These are phyloP conservation scores for Syncephalastrum monosporum DNA, from an alignment of 371 early-diverging fungal species.

Conservation along the genomic window DNA sequence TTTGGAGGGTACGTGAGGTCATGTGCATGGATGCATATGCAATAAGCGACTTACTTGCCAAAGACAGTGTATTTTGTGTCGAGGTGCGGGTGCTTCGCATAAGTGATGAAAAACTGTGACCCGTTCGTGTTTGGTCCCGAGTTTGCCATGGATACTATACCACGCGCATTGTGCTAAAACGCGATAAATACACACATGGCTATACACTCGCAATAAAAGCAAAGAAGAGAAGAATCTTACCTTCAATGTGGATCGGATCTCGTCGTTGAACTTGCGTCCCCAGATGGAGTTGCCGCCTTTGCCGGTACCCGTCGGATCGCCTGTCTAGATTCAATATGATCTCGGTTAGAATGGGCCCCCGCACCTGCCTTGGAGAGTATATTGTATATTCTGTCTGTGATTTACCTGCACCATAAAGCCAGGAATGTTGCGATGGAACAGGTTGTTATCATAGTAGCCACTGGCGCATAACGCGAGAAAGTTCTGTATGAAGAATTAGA, in stretches of 20 bases:
- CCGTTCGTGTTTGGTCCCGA: slow-evolving; percentile 89
- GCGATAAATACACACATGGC: background rate
- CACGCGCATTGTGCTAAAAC: slow-evolving; percentile 79
- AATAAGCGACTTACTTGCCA: slow-evolving; percentile 72
- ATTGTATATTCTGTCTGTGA: background rate
- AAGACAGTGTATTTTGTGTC: slow-evolving; percentile 93
- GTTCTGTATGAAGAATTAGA: slow-evolving; percentile 58
- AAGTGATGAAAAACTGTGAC: slow-evolving; percentile 94
- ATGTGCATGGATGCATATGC: background rate
- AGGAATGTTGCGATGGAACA: slow-evolving; percentile 87
- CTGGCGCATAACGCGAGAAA: slow-evolving; percentile 93
- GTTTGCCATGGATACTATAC: slow-evolving; percentile 94
- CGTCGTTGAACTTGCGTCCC: slow-evolving; percentile 86
- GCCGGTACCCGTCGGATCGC: slow-evolving; percentile 89
- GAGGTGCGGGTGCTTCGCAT: slow-evolving; percentile 79
- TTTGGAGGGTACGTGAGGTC: slow-evolving; percentile 15
- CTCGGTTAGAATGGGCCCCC: background rate
- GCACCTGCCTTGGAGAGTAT: background rate
- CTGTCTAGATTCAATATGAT: slow-evolving; percentile 55
- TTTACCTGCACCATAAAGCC: slow-evolving; percentile 88
- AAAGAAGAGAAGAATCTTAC: slow-evolving; percentile 27
- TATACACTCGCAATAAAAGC: background rate
- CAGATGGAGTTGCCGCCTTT: slow-evolving; percentile 89
- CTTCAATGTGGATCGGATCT: slow-evolving; percentile 80
- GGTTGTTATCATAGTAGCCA: slow-evolving; percentile 86